A percentile compares a stretch with the other conserved stretches of the same genome.
phyloP scores from a whole-genome alignment of 2,329 filamentous ascomycete species.

The Thermomyces lanuginosus region DNA sequence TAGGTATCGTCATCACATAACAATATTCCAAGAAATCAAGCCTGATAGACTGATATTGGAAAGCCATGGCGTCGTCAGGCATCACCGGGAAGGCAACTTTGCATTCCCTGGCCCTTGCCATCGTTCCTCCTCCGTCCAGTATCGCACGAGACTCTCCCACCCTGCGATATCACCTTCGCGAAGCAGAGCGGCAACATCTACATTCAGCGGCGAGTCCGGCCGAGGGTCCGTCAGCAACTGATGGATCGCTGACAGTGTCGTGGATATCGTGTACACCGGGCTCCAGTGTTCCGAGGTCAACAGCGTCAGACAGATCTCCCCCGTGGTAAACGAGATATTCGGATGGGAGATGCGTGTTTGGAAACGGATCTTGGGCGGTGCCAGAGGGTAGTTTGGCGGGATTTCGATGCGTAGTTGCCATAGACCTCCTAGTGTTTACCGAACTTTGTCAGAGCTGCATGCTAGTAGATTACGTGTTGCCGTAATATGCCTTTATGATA shows the following conservation, averaged over 20 bases:
- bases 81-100: conserved; percentile 5
- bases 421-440: conserved; percentile 41
- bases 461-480: conserved; percentile 4
- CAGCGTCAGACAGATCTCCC: conserved; percentile 88
- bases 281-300: conserved; percentile 60
- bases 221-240: conserved; percentile 30
- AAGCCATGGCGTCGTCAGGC: background rate
- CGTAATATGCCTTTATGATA: too few species aligned
- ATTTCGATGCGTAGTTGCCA: conserved; percentile 71
- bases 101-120: conserved; percentile 20
- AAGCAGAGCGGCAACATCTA: conserved; percentile 32
- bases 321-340: conserved; percentile 57
- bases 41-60: background rate
- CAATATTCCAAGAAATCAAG: background rate
- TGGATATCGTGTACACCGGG: conserved; percentile 59
- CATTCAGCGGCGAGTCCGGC: conserved; percentile 33
- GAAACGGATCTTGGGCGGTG: conserved; percentile 64
- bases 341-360: conserved; percentile 72
- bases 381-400: conserved; percentile 60
- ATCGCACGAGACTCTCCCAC: conserved; percentile 32
- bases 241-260: conserved; percentile 31
- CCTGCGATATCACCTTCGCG: conserved; percentile 29
- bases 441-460: background rate
- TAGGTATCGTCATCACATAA: conserved; percentile 1
- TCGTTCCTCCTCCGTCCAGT: conserved; percentile 31